A percentile compares a stretch with the other conserved stretches of the same genome.
Evolutionary conservation across 805 yeast genomes (phyloP).

Genomic region (Lachancea cidri): DNA sequence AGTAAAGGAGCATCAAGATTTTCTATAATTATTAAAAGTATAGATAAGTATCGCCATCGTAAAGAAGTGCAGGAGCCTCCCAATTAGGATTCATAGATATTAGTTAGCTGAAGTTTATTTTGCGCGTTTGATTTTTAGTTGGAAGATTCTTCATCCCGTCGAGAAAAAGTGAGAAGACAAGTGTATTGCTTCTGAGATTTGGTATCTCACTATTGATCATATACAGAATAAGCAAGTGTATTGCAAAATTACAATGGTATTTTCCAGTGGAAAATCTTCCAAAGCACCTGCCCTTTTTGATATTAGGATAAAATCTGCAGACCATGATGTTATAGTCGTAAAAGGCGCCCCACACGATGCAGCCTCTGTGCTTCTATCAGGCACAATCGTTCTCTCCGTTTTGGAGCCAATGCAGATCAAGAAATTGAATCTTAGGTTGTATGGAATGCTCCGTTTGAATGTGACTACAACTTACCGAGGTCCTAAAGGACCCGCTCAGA

Average conservation of each 20-base stretch:
- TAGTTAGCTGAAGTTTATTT: no score
- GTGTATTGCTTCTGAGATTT: background rate
- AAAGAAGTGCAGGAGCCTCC: background rate
- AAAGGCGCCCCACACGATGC: conserved; percentile 80
- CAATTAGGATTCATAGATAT: background rate
- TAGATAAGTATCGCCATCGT: background rate
- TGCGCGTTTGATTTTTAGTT: no score
- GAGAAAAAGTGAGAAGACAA: background rate
- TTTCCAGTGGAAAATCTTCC: conserved; percentile 20
- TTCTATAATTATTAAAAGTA: background rate
- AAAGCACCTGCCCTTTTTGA: conserved; percentile 41
- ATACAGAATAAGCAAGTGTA: background rate
- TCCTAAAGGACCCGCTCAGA: conserved; percentile 41
- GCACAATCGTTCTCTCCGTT: conserved; percentile 70
- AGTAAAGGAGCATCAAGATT: background rate
- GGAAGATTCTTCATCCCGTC: background rate
- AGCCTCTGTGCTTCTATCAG: conserved; percentile 66
- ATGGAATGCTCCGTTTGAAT: conserved; percentile 60
- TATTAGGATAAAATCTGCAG: conserved; percentile 57
- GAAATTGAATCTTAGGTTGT: conserved; percentile 56
- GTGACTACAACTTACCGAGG: conserved; percentile 54
- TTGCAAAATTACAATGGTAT: conserved; percentile 5
- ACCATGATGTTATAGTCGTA: conserved; percentile 72
- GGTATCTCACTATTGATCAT: background rate
- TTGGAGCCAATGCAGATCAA: conserved; percentile 70